Evolutionary conservation across 139 green algal genomes (phyloP), one percentile per base, ranked within the genome.

Genomic region (Eudorina sp.): DNA sequence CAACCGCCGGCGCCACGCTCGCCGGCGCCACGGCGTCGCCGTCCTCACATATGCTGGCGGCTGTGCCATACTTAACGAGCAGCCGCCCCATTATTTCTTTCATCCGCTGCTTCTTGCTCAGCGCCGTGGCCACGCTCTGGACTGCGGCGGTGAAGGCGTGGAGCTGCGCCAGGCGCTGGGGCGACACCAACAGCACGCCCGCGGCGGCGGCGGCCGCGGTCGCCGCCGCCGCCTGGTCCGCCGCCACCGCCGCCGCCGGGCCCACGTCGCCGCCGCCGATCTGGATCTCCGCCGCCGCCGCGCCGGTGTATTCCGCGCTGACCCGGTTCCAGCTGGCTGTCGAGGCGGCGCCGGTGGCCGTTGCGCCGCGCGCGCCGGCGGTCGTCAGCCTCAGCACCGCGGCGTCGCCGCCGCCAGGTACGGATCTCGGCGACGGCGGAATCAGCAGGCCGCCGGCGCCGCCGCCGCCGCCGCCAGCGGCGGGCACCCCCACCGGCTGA

Each of bases 1-100:
- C 31, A 14, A 31, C 68, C 18, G 31, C 31, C 31, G 4, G 3
- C 68, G 34, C 31, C 68, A 48, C 36, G 34, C 2, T 4, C 7
- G 68, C 68, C 68, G 25, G 21, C 31, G 7, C 34, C 36, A 27
- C 68, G 13, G 68, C 70, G 16, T 38, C 4, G 21, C 1, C 45
- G 53, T 75, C 78, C 38, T 41, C 78, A 45, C 55, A 58, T 40
- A 75, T 38, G 58, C 80, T 86, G 19, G 31, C 64, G 16, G 14
- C 51, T 19, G 81, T 87, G 60, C 81, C 81, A 43, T 87, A 68
- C 81, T 68, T 87, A 1, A 41, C 7, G 2, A 87, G 45, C 11
- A 85, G 51, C 27, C 78, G 75, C 0, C 68, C 58, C 85, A 90
- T 85, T 21, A 77, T 85, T 4, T 43, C 51, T 58, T 85, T 86